Percentiles rank a stretch among this genome's conserved stretches.
Evolutionary conservation across 805 yeast genomes (phyloP).

Genomic region (Metschnikowia orientalis): DNA sequence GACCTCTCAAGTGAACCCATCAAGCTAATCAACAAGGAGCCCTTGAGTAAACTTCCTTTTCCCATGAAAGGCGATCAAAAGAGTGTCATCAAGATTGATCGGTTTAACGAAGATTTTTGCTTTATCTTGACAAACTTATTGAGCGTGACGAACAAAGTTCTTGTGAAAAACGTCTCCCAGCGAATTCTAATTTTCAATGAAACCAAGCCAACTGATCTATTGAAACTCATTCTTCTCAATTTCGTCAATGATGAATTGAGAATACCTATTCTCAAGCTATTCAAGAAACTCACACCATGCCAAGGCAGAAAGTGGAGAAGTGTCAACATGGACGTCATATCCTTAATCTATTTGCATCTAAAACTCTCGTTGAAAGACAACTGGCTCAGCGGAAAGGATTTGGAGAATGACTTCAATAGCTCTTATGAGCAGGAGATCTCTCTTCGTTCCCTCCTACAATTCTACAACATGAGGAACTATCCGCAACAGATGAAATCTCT

Average conservation of each 20-base stretch:
- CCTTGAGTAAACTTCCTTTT: conserved; percentile 26
- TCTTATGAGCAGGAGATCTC: conserved; percentile 86
- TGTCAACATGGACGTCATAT: conserved; percentile 87
- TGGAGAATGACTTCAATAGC: conserved; percentile 67
- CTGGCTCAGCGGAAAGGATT: conserved; percentile 82
- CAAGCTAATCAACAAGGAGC: conserved; percentile 28
- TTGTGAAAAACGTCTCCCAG: conserved; percentile 64
- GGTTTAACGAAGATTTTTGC: conserved; percentile 42
- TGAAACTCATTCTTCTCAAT: conserved; percentile 54
- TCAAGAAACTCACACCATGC: conserved; percentile 80
- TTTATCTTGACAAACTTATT: conserved; percentile 49
- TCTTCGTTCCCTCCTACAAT: conserved; percentile 69
- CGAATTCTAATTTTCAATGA: conserved; percentile 62
- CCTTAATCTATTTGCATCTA: conserved; percentile 76
- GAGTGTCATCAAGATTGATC: conserved; percentile 25
- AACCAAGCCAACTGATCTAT: conserved; percentile 56
- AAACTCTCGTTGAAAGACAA: conserved; percentile 70
- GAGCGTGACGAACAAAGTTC: conserved; percentile 50
- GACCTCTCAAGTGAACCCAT: conserved; percentile 11
- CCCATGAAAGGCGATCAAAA: conserved; percentile 24
- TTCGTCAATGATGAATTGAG: conserved; percentile 57
- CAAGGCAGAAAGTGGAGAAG: conserved; percentile 94
- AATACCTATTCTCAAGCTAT: conserved; percentile 64
- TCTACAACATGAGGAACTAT: conserved; percentile 63
- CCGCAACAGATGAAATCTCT: conserved; percentile 47